Base-by-base conservation (phyloP, 192 early-diverging fungal genomes). In the Backusella macrospora region DNA sequence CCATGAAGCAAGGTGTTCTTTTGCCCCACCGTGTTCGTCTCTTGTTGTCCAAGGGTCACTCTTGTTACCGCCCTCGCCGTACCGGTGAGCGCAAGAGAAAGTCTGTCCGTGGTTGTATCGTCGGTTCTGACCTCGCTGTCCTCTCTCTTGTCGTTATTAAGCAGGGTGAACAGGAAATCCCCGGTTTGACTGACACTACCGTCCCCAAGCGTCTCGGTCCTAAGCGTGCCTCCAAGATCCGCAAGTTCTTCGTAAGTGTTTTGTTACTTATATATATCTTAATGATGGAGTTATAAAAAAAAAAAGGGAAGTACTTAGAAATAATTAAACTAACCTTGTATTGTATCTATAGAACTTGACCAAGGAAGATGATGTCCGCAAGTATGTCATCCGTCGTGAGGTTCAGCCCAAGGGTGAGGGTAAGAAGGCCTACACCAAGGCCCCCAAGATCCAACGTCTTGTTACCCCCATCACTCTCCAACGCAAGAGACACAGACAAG, bases 1-100 rank as follows among this genome's bases (percentile, higher is more conserved):
- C 98, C 75, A 99, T 99, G 98, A 99, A 98, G 92, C 98, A 99
- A 89, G 98, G 98, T 95, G 94, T 99, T 26, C 83, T 87, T 79
- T 76, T 89, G 46, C 89, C 87, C 59, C 77, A 86, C 84, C 92
- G 92, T 87, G 91, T 92, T 74, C 88, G 91, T 55, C 86, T 94
- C 82, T 87, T 94, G 78, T 86, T 94, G 80, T 91, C 92, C 74
- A 90, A 94, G 86, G 97, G 97, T 78, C 96, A 97, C 93, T 98
- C 96, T 76, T 98, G 96, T 92, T 99, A 96, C 91, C 95, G 96
- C 80, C 90, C 94, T 78, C 95, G 97, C 84, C 93, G 96, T 76
- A 91, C 91, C 63, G 97, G 97, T 83, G 97, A 99, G 90, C 96
- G 97, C 84, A 96, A 96, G 92, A 87, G 97, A 81, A 99, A 99